Evolutionary conservation across 208 protist species (phyloP).

Genomic region (Angomonas desouzai): DNA sequence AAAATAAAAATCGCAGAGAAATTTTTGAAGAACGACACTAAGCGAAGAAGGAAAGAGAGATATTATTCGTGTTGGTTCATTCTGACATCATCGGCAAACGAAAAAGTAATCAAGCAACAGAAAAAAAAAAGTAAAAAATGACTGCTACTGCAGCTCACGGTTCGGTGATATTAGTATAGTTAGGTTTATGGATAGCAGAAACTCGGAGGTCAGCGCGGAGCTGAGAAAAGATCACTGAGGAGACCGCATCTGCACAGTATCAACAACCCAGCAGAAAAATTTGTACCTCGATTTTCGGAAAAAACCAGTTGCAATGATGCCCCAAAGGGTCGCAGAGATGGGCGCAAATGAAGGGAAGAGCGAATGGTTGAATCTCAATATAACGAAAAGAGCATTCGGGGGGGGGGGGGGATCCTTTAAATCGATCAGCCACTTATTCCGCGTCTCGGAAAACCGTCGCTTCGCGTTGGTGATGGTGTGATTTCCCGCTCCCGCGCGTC

Average conservation of each 20-base stretch:
- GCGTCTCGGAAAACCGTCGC: slow-evolving; percentile 45
- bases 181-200: no score
- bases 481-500: slow-evolving; percentile 57
- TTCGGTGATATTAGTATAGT: no score
- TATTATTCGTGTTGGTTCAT: no score
- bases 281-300: neutral
- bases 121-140: no score
- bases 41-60: neutral
- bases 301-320: slow-evolving; percentile 33
- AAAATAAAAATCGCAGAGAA: slow-evolving; percentile 4
- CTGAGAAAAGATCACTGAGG: no score
- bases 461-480: slow-evolving; percentile 79
- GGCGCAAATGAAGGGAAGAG: slow-evolving; percentile 70
- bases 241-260: no score
- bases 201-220: no score
- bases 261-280: neutral
- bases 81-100: no score
- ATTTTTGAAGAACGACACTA: neutral
- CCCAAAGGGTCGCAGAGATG: slow-evolving; percentile 71
- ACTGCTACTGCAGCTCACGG: no score
- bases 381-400: slow-evolving; percentile 40
- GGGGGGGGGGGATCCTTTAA: slow-evolving; percentile 29
- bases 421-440: slow-evolving; percentile 24
- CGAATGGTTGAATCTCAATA: slow-evolving; percentile 55
- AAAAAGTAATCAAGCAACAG: no score